Evolutionary conservation across 2,329 filamentous ascomycete species (phyloP).

Genomic region (Fusarium sp.): DNA sequence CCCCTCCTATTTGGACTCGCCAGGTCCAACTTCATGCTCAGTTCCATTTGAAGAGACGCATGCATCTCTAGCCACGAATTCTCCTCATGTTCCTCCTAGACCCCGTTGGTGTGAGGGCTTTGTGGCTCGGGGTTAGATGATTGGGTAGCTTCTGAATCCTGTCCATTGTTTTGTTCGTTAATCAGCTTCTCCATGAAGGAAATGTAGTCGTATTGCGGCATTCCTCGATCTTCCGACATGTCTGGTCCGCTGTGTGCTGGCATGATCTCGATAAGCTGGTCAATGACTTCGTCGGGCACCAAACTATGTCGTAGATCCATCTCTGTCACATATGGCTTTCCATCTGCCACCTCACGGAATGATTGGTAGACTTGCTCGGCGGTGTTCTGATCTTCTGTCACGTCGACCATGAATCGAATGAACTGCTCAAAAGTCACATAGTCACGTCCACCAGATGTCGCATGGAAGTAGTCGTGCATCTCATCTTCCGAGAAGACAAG

Average conservation of each 20-base stretch:
- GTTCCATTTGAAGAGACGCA: constrained; percentile 27
- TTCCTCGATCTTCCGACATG: constrained; percentile 83
- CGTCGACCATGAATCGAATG: constrained; percentile 99
- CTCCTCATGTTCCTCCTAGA: constrained; percentile 25
- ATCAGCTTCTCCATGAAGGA: constrained; percentile 95
- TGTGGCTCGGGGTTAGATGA: constrained; percentile 48
- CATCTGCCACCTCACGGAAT: constrained; percentile 96
- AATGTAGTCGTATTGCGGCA: constrained; percentile 95
- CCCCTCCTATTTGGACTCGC: constrained; percentile 4
- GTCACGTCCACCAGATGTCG: constrained; percentile 82
- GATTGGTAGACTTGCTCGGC: constrained; percentile 98
- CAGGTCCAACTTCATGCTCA: constrained; percentile 19
- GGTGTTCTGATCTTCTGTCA: constrained; percentile 98
- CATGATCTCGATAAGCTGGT: constrained; percentile 89
- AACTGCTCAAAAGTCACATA: constrained; percentile 98
- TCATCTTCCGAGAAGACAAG: constrained; percentile 97
- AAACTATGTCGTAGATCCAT: constrained; percentile 95
- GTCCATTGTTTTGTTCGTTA: constrained; percentile 53
- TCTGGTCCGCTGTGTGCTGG: constrained; percentile 87
- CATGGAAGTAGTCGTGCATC: constrained; percentile 95
- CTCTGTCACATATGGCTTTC: constrained; percentile 98
- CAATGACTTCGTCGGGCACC: constrained; percentile 96
- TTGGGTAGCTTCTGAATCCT: constrained; percentile 48
- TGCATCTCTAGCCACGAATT: constrained; percentile 28
- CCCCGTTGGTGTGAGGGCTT: constrained; percentile 54